Conservation (phyloP, 257 asterid species). For the Salvia splendens region DNA sequence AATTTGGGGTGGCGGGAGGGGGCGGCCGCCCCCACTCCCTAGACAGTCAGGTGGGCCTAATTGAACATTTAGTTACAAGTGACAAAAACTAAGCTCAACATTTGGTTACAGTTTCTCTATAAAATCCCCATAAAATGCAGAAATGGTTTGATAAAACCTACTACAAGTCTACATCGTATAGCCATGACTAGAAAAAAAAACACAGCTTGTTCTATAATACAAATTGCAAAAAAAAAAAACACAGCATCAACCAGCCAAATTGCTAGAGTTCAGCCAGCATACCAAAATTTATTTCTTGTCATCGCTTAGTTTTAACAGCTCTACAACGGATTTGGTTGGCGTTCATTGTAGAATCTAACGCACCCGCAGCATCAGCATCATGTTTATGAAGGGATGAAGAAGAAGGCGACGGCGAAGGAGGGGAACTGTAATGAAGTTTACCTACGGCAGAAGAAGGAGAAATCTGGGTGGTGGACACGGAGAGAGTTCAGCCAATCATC, state of each 20-base stretch:
- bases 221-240: background rate
- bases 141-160: background rate
- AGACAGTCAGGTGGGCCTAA: no score
- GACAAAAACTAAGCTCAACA: constrained; percentile 4
- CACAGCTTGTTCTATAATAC: constrained; percentile 11
- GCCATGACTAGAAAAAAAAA: constrained; percentile 6
- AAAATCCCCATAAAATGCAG: constrained; percentile 21
- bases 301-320: background rate
- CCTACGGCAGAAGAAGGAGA: constrained; percentile 75
- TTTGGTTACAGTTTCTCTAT: background rate
- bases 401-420: constrained; percentile 6
- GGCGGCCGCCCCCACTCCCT: no score
- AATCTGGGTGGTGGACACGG: constrained; percentile 88
- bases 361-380: background rate
- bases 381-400: background rate
- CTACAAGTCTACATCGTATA: background rate
- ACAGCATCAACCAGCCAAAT: constrained; percentile 14
- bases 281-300: background rate
- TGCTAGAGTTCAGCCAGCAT: background rate
- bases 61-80: no score
- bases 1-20: no score
- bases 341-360: background rate
- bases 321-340: no score
- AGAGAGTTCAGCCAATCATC: constrained; percentile 58
- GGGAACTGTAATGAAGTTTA: constrained; percentile 30